Evolutionary conservation across 139 green algal genomes (phyloP).

Genomic region (Astrephomene gubernaculifera): DNA sequence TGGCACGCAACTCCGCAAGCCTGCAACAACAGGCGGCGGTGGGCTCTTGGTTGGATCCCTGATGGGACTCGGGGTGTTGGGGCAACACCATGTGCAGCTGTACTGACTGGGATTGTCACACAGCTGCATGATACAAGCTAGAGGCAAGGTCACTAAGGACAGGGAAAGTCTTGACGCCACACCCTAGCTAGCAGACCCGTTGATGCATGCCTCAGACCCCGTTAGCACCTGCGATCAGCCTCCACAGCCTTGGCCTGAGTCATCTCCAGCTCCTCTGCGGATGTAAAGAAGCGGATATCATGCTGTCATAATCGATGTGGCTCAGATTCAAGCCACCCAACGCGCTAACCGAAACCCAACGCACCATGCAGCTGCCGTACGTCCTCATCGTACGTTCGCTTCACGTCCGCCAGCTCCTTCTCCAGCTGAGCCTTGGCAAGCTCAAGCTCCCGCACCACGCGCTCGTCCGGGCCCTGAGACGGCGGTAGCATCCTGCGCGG

Average conservation of each 20-base stretch:
- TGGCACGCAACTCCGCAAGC: conserved; percentile 13
- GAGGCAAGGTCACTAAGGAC: no score
- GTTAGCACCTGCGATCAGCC: conserved; percentile 30
- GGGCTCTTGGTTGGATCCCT: no score
- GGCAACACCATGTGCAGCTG: no score
- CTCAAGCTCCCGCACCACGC: conserved; percentile 27
- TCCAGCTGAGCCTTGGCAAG: neutral
- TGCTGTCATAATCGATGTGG: neutral
- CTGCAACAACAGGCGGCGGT: neutral
- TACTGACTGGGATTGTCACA: no score
- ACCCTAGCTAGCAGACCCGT: no score
- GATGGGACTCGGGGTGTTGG: no score
- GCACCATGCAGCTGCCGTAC: conserved; percentile 24
- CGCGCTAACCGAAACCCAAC: neutral
- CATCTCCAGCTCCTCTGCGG: conserved; percentile 47
- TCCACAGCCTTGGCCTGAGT: conserved; percentile 22
- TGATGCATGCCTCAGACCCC: no score
- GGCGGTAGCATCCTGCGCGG: neutral
- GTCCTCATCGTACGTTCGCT: conserved; percentile 4
- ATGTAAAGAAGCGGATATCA: neutral
- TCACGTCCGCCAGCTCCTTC: conserved; percentile 14
- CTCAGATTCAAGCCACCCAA: neutral
- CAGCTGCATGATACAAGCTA: no score
- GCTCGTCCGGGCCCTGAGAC: neutral
- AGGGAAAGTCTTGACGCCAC: no score